Percentiles rank a stretch among this genome's conserved stretches.
These are phyloP conservation scores for Yamadazyma diddensiae DNA, from an alignment of 1,139 yeast species.

Conservation along the genomic window DNA sequence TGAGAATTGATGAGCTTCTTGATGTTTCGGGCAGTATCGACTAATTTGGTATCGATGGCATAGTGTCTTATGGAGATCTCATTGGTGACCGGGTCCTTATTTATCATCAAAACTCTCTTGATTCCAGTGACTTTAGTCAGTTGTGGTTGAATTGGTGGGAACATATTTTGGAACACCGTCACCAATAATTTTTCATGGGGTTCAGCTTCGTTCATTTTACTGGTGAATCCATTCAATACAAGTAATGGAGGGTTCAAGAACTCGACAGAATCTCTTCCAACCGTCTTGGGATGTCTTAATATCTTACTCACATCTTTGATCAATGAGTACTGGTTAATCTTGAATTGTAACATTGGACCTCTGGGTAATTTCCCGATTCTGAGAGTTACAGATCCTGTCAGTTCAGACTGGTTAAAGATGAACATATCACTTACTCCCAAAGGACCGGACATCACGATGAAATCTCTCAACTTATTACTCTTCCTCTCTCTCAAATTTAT, in stretches of 20 bases:
- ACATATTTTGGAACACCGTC: conserved; percentile 91
- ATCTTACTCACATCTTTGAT: conserved; percentile 76
- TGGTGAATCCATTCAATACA: conserved; percentile 81
- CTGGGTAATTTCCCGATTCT: conserved; percentile 86
- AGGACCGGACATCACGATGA: conserved; percentile 96
- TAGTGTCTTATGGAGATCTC: conserved; percentile 85
- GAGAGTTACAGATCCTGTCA: conserved; percentile 75
- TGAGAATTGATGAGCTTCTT: conserved; percentile 73
- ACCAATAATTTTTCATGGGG: conserved; percentile 79
- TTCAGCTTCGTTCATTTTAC: conserved; percentile 49
- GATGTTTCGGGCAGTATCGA: conserved; percentile 78
- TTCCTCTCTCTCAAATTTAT: conserved; percentile 82
- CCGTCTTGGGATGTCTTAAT: conserved; percentile 67
- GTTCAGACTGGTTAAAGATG: conserved; percentile 78
- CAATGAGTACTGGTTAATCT: conserved; percentile 71
- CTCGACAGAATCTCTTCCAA: conserved; percentile 60
- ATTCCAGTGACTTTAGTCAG: conserved; percentile 70
- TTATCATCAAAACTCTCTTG: conserved; percentile 80
- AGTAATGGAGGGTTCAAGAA: conserved; percentile 80
- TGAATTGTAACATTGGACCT: conserved; percentile 91
- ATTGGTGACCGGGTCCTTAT: conserved; percentile 68
- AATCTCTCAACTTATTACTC: conserved; percentile 83
- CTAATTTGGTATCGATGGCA: conserved; percentile 81
- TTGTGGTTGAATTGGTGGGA: conserved; percentile 90
- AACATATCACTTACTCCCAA: conserved; percentile 87